Evolutionary conservation across 768 basidiomycete genomes (phyloP).

Genomic region (Trametes elegans): DNA sequence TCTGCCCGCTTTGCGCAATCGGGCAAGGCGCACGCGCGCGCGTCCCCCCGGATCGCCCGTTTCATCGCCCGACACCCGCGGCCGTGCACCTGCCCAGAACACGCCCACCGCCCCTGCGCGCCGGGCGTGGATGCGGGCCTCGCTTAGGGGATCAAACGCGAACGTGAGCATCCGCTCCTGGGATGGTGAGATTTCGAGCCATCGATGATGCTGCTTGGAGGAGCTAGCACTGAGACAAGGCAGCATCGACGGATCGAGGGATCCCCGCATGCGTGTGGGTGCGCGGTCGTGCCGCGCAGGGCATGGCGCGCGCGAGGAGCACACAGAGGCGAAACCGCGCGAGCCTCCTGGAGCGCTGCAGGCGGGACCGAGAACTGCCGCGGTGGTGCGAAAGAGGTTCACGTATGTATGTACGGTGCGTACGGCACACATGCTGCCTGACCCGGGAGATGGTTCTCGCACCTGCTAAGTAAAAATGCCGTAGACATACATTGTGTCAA

Average conservation of each 20-base stretch:
- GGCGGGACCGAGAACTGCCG: conserved; percentile 6
- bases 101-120: neutral
- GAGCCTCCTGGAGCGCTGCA: neutral
- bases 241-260: neutral
- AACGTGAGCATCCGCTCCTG: neutral
- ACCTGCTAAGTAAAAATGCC: neutral
- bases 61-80: neutral
- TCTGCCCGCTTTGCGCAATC: conserved; percentile 6
- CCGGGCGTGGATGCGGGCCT: neutral
- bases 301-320: neutral
- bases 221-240: conserved; percentile 8
- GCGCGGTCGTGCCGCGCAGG: neutral
- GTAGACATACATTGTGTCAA: neutral
- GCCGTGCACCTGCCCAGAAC: no score
- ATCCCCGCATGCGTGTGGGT: conserved; percentile 1
- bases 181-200: neutral
- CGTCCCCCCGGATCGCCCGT: neutral
- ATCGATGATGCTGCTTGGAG: conserved; percentile 8
- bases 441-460: neutral
- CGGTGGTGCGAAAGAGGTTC: neutral
- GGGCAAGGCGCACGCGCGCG: conserved; percentile 16
- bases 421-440: no score
- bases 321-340: neutral
- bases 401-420: no score
- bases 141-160: neutral